Evolutionary conservation across 2,329 filamentous ascomycete species (phyloP).

Genomic region (Cryphonectria japonica): DNA sequence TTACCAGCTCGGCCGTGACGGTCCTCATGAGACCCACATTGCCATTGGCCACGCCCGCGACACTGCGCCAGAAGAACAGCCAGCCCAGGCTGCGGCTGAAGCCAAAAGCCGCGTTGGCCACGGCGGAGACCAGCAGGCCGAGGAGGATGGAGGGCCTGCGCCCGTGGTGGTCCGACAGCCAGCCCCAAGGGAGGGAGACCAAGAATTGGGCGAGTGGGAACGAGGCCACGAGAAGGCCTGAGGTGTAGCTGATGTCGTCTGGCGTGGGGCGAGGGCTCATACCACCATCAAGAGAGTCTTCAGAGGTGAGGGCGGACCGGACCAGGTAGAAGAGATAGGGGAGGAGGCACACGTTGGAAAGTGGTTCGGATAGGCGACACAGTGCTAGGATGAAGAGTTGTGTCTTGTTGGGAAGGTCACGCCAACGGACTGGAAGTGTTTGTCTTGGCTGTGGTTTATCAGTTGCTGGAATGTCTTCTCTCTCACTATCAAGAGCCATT

Average conservation of each 20-base stretch:
- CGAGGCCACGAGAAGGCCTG: constrained; percentile 68
- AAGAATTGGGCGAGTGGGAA: constrained; percentile 72
- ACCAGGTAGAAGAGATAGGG: constrained; percentile 77
- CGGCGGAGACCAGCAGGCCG: constrained; percentile 56
- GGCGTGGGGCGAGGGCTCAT: constrained; percentile 4
- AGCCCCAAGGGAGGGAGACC: constrained; percentile 72
- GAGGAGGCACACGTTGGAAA: constrained; percentile 68
- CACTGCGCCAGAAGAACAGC: constrained; percentile 42
- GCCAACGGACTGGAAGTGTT: constrained; percentile 34
- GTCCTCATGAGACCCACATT: constrained; percentile 77
- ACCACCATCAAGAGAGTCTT: neutral
- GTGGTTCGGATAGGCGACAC: constrained; percentile 59
- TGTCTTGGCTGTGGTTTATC: too few species aligned
- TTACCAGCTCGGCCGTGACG: constrained; percentile 73
- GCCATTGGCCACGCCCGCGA: constrained; percentile 60
- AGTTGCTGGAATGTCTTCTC: too few species aligned
- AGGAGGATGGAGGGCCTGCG: constrained; percentile 67
- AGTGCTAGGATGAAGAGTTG: constrained; percentile 42
- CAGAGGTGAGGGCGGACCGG: constrained; percentile 57
- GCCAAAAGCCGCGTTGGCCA: constrained; percentile 70
- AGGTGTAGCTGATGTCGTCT: constrained; percentile 62
- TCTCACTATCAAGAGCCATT: too few species aligned
- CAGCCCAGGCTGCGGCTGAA: constrained; percentile 65
- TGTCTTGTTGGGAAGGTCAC: constrained; percentile 43
- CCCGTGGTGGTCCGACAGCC: constrained; percentile 53